Conservation (phyloP, 768 basidiomycete species). For the Pisolithus orientalis region DNA sequence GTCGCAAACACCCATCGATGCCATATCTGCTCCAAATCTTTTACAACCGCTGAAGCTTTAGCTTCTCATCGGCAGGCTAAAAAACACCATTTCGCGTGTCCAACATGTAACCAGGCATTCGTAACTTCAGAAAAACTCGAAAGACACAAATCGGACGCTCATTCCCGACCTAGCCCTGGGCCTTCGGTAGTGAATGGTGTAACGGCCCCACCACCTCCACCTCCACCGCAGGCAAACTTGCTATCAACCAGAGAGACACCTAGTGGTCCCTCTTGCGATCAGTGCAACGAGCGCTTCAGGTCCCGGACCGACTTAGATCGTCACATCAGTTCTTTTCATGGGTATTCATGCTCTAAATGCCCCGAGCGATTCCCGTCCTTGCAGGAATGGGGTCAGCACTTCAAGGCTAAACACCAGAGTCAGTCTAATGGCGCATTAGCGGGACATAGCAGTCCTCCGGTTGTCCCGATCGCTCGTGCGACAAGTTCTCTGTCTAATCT, state of each 20-base stretch:
- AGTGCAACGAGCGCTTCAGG: slow-evolving; percentile 14
- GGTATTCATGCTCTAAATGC: slow-evolving; percentile 22
- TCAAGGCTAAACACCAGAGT: slow-evolving; percentile 14
- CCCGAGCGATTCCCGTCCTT: slow-evolving; percentile 14
- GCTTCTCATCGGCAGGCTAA: slow-evolving; percentile 19
- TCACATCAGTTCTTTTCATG: slow-evolving; percentile 15
- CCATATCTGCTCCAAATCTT: slow-evolving; percentile 21
- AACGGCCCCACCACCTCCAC: background rate
- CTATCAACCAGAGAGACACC: background rate
- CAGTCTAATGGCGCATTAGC: slow-evolving; percentile 1
- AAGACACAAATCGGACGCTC: slow-evolving; percentile 4
- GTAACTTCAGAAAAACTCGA: slow-evolving; percentile 1
- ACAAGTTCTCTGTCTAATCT: slow-evolving; percentile 13
- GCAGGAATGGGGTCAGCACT: slow-evolving; percentile 23
- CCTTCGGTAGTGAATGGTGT: too few relatives aligned
- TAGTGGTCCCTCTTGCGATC: slow-evolving; percentile 10
- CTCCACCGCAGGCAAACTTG: background rate
- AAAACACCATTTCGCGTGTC: slow-evolving; percentile 10
- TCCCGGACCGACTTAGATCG: slow-evolving; percentile 13
- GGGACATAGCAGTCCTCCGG: slow-evolving; percentile 9
- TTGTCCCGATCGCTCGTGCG: slow-evolving; percentile 4
- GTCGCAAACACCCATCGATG: slow-evolving; percentile 11
- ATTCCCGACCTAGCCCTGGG: too few relatives aligned
- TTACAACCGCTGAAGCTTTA: slow-evolving; percentile 12
- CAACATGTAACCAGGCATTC: slow-evolving; percentile 3